Base-by-base conservation (phyloP, 2,329 filamentous ascomycete genomes). In the Drechslerella dactyloides region DNA sequence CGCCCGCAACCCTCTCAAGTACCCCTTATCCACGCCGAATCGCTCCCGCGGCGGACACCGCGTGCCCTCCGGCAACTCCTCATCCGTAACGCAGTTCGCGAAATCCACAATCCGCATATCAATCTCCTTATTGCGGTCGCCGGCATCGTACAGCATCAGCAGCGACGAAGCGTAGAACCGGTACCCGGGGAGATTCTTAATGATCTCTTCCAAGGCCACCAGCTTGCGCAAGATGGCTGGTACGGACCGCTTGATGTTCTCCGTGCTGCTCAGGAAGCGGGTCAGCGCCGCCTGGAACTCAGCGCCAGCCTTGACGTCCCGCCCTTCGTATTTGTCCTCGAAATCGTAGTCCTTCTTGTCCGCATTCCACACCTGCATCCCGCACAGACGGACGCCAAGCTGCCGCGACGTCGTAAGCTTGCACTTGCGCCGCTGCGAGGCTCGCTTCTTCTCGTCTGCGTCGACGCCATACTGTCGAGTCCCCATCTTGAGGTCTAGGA, bases 31-130 rank as follows among this genome's bases (percentile, higher is more conserved):
- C 5, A 96, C 88, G 70, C 91, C 88, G 37, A 89, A 82, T 0
- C 91, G 90, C 77, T 96, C 86, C 69, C 86, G 85, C 2, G 94
- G 94, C 13, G 94, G 94, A 76, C 93, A 97, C 17, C 83, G 81
- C 1, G 83, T 81, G 69, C 86, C 83, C 10, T 87, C 80, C 0
- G 84, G 81, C 1, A 86, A 77, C 77, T 96, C 92, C 75, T 94
- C 89, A 2, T 91, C 90, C 0, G 93, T 97, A 37, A 97, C 88
- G 77, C 93, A 97, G 79, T 99, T 99, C 74, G 94, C 94, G 81
- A 99, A 99, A 80, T 99, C 94, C 65, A 96, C 93, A 79, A 99
- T 96, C 80, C 97, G 97, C 81, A 99, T 88, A 79, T 96, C 90
- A 78, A 96, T 93, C 75, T 88, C 84, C 52, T 83, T 82, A 77